Evolutionary conservation across 2,329 filamentous ascomycete genomes (phyloP), one percentile per base, ranked within the genome.

Genomic region (Karstenula rhodostoma): DNA sequence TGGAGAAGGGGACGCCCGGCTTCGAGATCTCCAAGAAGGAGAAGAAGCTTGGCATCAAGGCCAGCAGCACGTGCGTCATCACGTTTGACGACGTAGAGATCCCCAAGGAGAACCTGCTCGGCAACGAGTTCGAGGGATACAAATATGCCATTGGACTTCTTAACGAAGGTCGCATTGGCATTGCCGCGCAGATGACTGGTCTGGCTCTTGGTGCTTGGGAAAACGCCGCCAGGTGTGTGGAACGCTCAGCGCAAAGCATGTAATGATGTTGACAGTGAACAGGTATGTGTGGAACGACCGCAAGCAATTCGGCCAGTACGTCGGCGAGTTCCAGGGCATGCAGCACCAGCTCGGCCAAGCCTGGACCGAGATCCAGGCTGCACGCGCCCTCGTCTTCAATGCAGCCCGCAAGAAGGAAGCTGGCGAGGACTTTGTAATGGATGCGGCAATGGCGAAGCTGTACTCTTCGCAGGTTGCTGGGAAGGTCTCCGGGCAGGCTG

Each of bases 11-110:
- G 73, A 91, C 88, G 52, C 89, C 90, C 57, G 95, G 95, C 35
- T 97, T 99, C 84, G 89, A 87, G 62, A 96, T 99, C 73, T 93
- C 95, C 43, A 99, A 99, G 87, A 99, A 99, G 85, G 95, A 99
- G 85, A 98, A 98, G 90, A 99, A 99, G 85, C 89, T 99, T 51
- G 95, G 95, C 60, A 99, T 99, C 82, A 90, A 87, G 75, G 95
- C 95, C 56, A 96, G 92, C 82, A 96, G 92, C 82, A 99, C 95
- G 33, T 99, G 95, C 80, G 94, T 97, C 65, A 85, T 99, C 78
- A 98, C 92, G 85, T 96, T 99, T 72, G 95, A 99, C 80, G 95
- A 99, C 73, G 93, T 98, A 55, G 87, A 94, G 74, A 86, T 99
- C 42, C 93, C 95, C 63, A 90, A 89, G 79, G 91, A 90, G 74